Base-by-base conservation (phyloP, 2,329 filamentous ascomycete genomes). In the Dactylellina haptotyla region DNA sequence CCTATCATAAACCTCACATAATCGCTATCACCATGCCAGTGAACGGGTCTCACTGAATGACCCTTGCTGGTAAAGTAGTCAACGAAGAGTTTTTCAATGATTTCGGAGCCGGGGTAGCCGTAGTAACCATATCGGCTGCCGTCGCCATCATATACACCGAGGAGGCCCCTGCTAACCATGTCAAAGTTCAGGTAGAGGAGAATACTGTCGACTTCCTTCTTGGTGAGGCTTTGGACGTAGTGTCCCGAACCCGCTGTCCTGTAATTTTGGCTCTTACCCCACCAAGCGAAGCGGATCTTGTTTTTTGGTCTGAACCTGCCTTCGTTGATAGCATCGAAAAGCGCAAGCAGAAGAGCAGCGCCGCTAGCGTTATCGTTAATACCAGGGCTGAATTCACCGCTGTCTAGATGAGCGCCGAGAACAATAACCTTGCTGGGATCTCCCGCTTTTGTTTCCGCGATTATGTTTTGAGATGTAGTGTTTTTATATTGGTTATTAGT, bases 121-220 rank as follows among this genome's bases (percentile, higher is more conserved):
- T 57, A 59, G 14, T 77, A 62, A 18, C 75, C 75, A 32, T 77
- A 72, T 1, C 73, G 73, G 50, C 72, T 78, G 30, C 79, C 79
- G 51, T 80, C 79, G 25, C 78, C 78, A 20, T 80, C 79, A 54
- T 79, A 78, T 1, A 80, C 78, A 23, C 79, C 79, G 32, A 78
- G 79, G 67, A 79, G 79, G 10, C 79, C 79, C 20, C 75, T 76
- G 26, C 75, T 76, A 1, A 80, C 78, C 80, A 81, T 81, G 75
- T 81, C 80, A 53, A 80, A 81, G 77, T 81, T 81, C 30, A 81
- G 78, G 58, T 81, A 81, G 12, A 78, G 76, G 9, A 79, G 76
- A 39, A 57, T 14, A 80, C 78, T 53, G n/a, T 57, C 32, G 34
- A 20, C 34, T 12, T 57, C 53, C 16, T 53, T 18, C 16, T 74